Conservation (phyloP, 805 yeast species). For the Candida golubevii region DNA sequence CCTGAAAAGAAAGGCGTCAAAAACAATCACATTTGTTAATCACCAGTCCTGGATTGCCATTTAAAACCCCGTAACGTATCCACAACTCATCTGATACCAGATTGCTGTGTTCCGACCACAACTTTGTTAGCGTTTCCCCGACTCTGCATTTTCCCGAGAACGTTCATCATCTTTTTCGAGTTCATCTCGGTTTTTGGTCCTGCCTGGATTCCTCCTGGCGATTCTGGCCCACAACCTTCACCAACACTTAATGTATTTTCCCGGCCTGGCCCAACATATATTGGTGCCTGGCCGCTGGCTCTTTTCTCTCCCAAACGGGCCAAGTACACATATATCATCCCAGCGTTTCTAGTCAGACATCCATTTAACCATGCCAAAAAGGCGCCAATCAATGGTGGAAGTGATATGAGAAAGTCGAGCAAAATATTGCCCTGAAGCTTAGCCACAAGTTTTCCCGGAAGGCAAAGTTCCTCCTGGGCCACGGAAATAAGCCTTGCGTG, state of each 20-base stretch:
- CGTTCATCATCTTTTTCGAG: background rate
- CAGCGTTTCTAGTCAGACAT: slow-evolving; percentile 88
- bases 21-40: too few species aligned
- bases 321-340: slow-evolving; percentile 51
- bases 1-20: too few species aligned
- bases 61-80: too few species aligned
- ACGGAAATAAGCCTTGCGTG: slow-evolving; percentile 63
- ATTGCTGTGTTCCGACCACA: slow-evolving; percentile 3
- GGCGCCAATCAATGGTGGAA: slow-evolving; percentile 79
- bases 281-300: slow-evolving; percentile 9
- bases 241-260: too few species aligned
- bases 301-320: slow-evolving; percentile 7
- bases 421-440: slow-evolving; percentile 74
- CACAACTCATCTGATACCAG: slow-evolving; percentile 2
- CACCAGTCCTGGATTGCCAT: too few species aligned
- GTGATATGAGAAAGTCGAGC: slow-evolving; percentile 66
- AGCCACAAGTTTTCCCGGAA: slow-evolving; percentile 58
- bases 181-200: background rate
- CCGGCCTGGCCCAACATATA: slow-evolving; percentile 9
- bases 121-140: background rate
- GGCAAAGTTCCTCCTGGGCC: slow-evolving; percentile 52
- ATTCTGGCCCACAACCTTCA: too few species aligned
- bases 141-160: background rate
- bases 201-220: background rate
- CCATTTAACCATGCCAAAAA: slow-evolving; percentile 77